Base-by-base conservation (phyloP, 148 eudicot species). In the Spergularia bocconei region DNA sequence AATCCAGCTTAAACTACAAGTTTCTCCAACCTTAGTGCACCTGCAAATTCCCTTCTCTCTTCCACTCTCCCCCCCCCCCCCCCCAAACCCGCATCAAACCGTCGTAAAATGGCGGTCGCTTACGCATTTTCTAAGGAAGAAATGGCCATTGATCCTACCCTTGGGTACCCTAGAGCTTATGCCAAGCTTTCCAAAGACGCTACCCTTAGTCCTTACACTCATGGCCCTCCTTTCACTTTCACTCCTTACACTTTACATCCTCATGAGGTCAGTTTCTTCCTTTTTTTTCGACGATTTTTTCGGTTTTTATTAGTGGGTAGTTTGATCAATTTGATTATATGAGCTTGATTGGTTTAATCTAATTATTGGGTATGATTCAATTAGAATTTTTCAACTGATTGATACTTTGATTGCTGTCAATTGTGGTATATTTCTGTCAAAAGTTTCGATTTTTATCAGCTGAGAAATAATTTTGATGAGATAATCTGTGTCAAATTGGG, bases 131-230 rank as follows among this genome's bases (percentile, higher is more conserved):
- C 88, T 4, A 85, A 89, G 15, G 93, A 88, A 15, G 97, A 95
- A 67, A 82, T 92, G 84, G 81, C 36, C 12, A 82, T 92, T 21
- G 93, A 95, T 71, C 77, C 82, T 75, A 89, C 81, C 5, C 87
- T 95, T n/a, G 98, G 98, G 59, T 89, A 90, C 81, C 98, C 98
- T 0, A 95, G 79, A 83, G 91, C 96, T 39, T 95, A 84, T 62
- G 88, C 91, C 2, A 92, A 90, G 88, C 81, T 95, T 57, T 92
- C 96, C 55, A 88, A 87, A 51, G 98, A 92, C 73, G 80, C 85
- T 72, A 84, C 82, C 50, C 39, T 90, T n/a, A 70, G 89, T 74
- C 89, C 96, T 57, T 92, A 84, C 80, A 81, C 77, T 73, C 77
- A 84, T 73, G 92, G 90, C 77, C 98, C 98, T 64, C 97, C 98